phyloP scores from a whole-genome alignment of 805 yeast species.

The Saccharomyces kudriavzevii region DNA sequence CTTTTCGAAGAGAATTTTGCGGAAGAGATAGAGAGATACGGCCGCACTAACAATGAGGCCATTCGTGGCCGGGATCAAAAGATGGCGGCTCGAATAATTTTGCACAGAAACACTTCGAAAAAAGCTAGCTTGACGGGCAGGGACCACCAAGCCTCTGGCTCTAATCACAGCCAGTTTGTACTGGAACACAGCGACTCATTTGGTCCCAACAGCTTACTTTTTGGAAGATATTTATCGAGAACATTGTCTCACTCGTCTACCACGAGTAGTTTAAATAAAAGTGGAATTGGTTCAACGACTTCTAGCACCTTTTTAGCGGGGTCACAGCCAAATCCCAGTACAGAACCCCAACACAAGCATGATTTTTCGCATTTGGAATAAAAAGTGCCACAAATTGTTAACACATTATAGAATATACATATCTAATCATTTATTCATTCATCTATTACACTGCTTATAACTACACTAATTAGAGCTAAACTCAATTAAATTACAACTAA shows the following conservation, averaged over 20 bases:
- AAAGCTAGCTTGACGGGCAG: not conserved
- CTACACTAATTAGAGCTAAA: not conserved
- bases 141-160: not conserved
- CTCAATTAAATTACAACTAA: not conserved
- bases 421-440: not conserved
- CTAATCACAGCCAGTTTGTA: not conserved
- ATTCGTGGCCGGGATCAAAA: not conserved
- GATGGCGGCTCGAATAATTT: not conserved
- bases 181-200: not conserved
- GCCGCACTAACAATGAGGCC: not conserved
- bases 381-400: not conserved
- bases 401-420: not conserved
- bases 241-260: not conserved
- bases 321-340: not conserved
- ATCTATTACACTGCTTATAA: not conserved
- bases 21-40: conserved; percentile 45
- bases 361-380: not conserved
- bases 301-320: not conserved
- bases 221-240: not conserved
- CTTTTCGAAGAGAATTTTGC: conserved; percentile 61
- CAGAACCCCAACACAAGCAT: not conserved
- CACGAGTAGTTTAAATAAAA: not conserved
- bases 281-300: not conserved
- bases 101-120: not conserved
- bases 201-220: not conserved